Percentiles rank a stretch among this genome's conserved stretches.
Evolutionary conservation across 2,329 filamentous ascomycete species (phyloP).

Genomic region (Monosporascus sp.): DNA sequence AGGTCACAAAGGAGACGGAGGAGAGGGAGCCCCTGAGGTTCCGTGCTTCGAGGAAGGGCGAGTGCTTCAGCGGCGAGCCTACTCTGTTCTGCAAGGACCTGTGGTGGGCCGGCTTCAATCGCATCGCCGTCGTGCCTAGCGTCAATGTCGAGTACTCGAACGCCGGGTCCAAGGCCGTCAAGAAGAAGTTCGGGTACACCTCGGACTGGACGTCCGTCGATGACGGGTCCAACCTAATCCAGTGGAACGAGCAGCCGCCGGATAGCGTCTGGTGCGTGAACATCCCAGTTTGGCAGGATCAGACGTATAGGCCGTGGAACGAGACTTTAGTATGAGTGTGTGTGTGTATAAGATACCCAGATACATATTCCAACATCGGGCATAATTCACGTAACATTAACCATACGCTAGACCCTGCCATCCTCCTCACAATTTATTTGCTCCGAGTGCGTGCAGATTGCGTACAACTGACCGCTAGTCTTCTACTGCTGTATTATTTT

Average conservation of each 20-base stretch:
- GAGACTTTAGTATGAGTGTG: slow-evolving; percentile 14
- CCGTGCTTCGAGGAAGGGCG: slow-evolving; percentile 32
- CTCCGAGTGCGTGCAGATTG: no score
- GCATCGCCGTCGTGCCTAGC: slow-evolving; percentile 50
- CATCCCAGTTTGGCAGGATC: slow-evolving; percentile 36
- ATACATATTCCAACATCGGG: no score
- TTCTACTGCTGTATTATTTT: no score
- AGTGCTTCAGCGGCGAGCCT: slow-evolving; percentile 52
- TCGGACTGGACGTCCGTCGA: slow-evolving; percentile 30
- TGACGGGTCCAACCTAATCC: slow-evolving; percentile 27
- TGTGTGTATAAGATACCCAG: no score
- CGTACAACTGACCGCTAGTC: no score
- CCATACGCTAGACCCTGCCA: no score
- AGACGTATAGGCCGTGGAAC: slow-evolving; percentile 39
- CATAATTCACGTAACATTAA: no score
- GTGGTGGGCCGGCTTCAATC: slow-evolving; percentile 44
- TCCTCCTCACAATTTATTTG: no score
- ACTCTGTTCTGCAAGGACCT: slow-evolving; percentile 53
- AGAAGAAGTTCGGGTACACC: slow-evolving; percentile 45
- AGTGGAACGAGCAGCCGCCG: slow-evolving; percentile 41
- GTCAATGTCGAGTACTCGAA: slow-evolving; percentile 52
- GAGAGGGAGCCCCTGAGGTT: slow-evolving; percentile 35
- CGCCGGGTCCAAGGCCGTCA: slow-evolving; percentile 38
- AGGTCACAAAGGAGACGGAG: slow-evolving; percentile 7
- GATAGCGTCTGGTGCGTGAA: slow-evolving; percentile 37